These are phyloP conservation scores for Fomes fomentarius DNA, from an alignment of 1,284 basidiomycete genomes.

Conservation along the genomic window DNA sequence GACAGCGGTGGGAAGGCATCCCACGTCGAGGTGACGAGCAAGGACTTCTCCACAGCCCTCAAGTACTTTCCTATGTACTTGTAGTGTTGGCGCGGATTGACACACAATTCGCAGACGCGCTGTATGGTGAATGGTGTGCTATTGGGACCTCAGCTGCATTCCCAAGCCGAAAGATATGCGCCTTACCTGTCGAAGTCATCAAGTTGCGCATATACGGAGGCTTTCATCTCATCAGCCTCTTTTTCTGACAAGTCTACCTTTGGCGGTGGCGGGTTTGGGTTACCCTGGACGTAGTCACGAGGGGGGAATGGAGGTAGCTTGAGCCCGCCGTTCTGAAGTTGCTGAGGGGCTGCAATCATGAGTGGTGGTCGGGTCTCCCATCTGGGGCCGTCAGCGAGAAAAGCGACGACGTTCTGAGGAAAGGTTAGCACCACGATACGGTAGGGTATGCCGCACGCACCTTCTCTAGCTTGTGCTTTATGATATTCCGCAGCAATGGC, in stretches of 20 bases:
- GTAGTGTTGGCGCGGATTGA: slow-evolving; percentile 76
- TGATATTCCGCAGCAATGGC: slow-evolving; percentile 68
- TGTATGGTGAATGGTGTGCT: slow-evolving; percentile 93
- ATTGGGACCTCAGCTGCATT: slow-evolving; percentile 12
- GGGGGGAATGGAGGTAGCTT: slow-evolving; percentile 82
- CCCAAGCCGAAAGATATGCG: neutral
- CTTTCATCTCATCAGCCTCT: slow-evolving; percentile 65
- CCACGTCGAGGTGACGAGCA: slow-evolving; percentile 85
- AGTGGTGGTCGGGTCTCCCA: slow-evolving; percentile 28
- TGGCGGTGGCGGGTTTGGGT: slow-evolving; percentile 52
- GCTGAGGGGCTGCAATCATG: slow-evolving; percentile 42
- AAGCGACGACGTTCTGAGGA: slow-evolving; percentile 62
- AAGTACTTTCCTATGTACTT: slow-evolving; percentile 86
- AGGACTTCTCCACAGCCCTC: slow-evolving; percentile 83
- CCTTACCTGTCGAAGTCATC: slow-evolving; percentile 80
- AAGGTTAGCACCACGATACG: neutral
- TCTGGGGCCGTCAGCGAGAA: slow-evolving; percentile 41
- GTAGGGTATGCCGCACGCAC: slow-evolving; percentile 38
- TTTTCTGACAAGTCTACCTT: slow-evolving; percentile 64
- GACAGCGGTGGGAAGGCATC: slow-evolving; percentile 66
- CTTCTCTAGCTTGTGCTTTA: slow-evolving; percentile 71
- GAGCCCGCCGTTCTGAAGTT: slow-evolving; percentile 62
- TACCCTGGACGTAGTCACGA: slow-evolving; percentile 51
- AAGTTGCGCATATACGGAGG: slow-evolving; percentile 63
- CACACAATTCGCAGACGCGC: slow-evolving; percentile 85